Percentiles rank a stretch among this genome's conserved stretches.
These are phyloP conservation scores for Cadophora malorum DNA, from an alignment of 2,329 filamentous ascomycete genomes.

Conservation along the genomic window DNA sequence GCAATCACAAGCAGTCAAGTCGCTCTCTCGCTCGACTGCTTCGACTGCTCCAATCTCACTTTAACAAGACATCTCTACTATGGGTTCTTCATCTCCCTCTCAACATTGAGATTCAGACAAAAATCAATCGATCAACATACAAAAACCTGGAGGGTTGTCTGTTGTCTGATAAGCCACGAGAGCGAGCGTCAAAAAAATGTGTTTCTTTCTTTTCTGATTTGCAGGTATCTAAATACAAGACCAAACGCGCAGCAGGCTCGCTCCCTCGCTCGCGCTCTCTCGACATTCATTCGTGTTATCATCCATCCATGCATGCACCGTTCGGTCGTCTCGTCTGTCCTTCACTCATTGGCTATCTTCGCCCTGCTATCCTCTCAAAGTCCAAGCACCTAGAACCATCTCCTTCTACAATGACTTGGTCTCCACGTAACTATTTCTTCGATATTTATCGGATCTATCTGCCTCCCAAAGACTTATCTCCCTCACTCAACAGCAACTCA, in stretches of 20 bases:
- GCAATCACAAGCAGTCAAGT: too few species aligned
- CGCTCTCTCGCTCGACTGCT: too few species aligned
- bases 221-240: conserved; percentile 6
- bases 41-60: too few species aligned
- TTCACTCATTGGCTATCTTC: too few species aligned
- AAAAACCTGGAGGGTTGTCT: too few species aligned
- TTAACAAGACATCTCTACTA: too few species aligned
- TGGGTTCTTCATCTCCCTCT: too few species aligned
- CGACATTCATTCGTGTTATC: conserved; percentile 1
- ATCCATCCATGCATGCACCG: background rate
- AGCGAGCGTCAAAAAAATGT: background rate
- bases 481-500: conserved; percentile 15
- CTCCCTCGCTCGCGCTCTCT: background rate
- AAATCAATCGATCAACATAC: too few species aligned
- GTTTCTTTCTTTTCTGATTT: background rate
- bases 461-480: too few species aligned
- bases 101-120: too few species aligned
- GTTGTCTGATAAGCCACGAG: too few species aligned
- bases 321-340: background rate
- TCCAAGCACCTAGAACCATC: background rate
- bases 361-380: background rate
- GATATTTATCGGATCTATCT: background rate
- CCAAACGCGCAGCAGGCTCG: background rate
- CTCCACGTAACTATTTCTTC: background rate
- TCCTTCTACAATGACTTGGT: background rate